Conservation (phyloP, 306 rosid species). For the Carpinus fangiana region DNA sequence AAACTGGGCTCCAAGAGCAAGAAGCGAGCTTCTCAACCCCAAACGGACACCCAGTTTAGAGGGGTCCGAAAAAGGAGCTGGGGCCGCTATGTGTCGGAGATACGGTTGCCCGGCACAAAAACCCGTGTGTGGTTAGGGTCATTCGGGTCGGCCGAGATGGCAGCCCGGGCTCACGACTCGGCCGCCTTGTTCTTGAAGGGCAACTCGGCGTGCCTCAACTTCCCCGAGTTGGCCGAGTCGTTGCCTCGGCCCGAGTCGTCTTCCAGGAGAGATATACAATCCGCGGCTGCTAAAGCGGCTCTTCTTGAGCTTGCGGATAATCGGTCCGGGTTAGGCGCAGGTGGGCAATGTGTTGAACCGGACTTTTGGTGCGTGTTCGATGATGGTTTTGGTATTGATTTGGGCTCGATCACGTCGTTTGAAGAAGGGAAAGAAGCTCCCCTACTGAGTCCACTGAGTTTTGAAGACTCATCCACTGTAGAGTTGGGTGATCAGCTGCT, state of each 20-base stretch:
- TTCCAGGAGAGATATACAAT: conserved; percentile 45
- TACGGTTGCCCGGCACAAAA: conserved; percentile 47
- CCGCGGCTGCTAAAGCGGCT: conserved; percentile 58
- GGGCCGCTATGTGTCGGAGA: conserved; percentile 61
- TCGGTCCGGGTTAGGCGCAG: neutral
- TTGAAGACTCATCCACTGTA: neutral
- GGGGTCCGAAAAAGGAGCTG: conserved; percentile 55
- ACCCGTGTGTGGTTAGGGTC: conserved; percentile 56
- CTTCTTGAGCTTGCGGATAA: neutral
- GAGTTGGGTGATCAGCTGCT: neutral
- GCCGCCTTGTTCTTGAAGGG: conserved; percentile 57
- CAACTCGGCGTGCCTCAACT: conserved; percentile 43
- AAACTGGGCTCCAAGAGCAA: conserved; percentile 3
- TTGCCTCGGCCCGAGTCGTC: conserved; percentile 48
- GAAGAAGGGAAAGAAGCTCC: conserved; percentile 16
- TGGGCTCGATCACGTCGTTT: conserved; percentile 14
- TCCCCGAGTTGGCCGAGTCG: conserved; percentile 35
- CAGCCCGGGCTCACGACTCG: conserved; percentile 55
- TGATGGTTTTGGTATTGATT: neutral
- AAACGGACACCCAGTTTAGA: conserved; percentile 10
- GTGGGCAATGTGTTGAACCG: neutral
- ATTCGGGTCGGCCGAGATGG: conserved; percentile 50
- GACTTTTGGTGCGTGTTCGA: neutral
- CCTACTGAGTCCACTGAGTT: neutral
- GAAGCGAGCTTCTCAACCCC: neutral